Base-by-base conservation (phyloP, 805 yeast genomes). In the Kodamaea nitidulidarum region DNA sequence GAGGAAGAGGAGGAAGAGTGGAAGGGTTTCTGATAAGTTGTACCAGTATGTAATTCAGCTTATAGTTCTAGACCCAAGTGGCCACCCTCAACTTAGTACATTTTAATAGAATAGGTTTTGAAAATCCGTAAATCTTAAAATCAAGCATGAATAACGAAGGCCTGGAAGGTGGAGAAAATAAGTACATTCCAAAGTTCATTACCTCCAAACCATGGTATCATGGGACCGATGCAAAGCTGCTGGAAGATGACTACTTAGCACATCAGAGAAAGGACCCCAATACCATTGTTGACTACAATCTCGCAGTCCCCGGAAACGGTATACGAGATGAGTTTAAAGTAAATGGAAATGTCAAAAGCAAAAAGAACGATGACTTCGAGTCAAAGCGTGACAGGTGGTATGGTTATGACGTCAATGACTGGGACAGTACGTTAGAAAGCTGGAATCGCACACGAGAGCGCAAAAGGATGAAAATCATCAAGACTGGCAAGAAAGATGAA, bases 311-410 rank as follows among this genome's bases (percentile, higher is more conserved):
- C 4, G 88, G 88, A 0, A 38, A 46, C 1, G 88, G 88, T 6
- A 80, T 81, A 22, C 45, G 49, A 1, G 85, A 81, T 58, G 67
- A 62, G 20, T 54, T 67, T 28, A 53, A 42, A 1, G 34, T 39
- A 8, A 30, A 44, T 2, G 54, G 48, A 11, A 28, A 17, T 8
- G 11, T 12, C 9, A 16, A 20, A n/a, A 43, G 33, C 35, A 59
- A 47, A 33, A 58, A 51, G 35, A 61, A 53, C 2, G 63, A 59
- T 18, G 74, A 71, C 33, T 86, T 80, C 72, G 95, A 84, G 50
- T 73, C 80, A 8, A 82, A 81, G 46, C 63, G 88, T 42, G 95
- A 86, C 58, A 67, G 87, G 42, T 86, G 93, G 95, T 83, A 75
- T 52, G 95, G 95, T 0, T 84, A 78, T 54, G 80, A 82, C 33